phyloP scores from a whole-genome alignment of 495 filamentous ascomycete species.

The Aspergillus taichungensis region DNA sequence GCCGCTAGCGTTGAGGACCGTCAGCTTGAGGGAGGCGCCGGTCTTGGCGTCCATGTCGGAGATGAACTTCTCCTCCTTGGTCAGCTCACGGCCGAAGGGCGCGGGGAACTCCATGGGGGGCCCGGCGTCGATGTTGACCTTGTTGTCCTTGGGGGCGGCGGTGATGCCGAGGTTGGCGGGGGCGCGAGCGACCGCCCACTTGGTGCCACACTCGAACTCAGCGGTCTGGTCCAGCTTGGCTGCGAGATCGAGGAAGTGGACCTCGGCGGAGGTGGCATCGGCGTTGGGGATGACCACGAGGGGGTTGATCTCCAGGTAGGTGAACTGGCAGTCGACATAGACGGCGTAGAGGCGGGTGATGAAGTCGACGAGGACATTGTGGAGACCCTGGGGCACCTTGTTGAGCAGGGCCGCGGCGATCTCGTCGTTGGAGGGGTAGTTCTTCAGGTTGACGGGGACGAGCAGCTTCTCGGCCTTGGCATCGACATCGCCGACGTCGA shows the following conservation, averaged over 20 bases:
- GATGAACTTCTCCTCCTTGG: conserved; percentile 98
- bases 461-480: conserved; percentile 97
- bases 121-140: conserved; percentile 91
- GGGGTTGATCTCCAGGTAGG: conserved; percentile 99
- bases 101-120: conserved; percentile 98
- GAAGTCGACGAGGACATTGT: conserved; percentile 98
- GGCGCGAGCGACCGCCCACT: conserved; percentile 93
- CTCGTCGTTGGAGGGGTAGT: conserved; percentile 94
- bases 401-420: conserved; percentile 76
- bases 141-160: conserved; percentile 48
- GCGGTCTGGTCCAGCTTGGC: conserved; percentile 99
- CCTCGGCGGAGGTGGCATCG: conserved; percentile 81
- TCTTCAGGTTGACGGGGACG: conserved; percentile 86
- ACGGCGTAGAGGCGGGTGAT: conserved; percentile 90
- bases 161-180: conserved; percentile 78
- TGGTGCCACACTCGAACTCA: conserved; percentile 98
- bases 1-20: conserved; percentile 82
- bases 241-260: conserved; percentile 96
- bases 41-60: conserved; percentile 98
- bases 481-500: conserved; percentile 98
- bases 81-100: conserved; percentile 95
- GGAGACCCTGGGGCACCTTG: conserved; percentile 90
- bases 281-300: conserved; percentile 95
- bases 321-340: conserved; percentile 99
- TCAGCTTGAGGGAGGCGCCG: conserved; percentile 96